Conservation (phyloP, 2,329 filamentous ascomycete species). For the Colletotrichum lini region DNA sequence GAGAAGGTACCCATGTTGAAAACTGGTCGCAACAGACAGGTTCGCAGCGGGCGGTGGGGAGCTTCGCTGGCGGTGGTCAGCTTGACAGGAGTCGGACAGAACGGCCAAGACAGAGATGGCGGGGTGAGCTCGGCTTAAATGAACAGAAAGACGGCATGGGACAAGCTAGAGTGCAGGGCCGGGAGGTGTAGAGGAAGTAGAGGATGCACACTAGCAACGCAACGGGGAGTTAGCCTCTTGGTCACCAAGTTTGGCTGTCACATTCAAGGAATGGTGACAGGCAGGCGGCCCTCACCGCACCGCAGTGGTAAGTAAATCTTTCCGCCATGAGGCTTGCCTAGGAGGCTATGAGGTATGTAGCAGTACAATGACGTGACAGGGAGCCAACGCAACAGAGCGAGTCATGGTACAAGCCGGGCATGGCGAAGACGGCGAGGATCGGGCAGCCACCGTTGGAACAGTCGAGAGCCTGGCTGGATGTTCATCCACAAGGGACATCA, state of each 20-base stretch:
- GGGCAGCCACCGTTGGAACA: constrained; percentile 20
- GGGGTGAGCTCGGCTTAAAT: constrained; percentile 22
- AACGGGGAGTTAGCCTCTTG: background rate
- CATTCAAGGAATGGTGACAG: background rate
- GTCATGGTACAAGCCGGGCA: constrained; percentile 15
- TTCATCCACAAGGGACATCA: background rate
- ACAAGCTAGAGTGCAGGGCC: background rate
- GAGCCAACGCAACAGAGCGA: background rate
- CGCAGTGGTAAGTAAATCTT: background rate
- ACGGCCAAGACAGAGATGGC: background rate
- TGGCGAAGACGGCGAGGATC: constrained; percentile 5
- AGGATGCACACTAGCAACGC: constrained; percentile 7
- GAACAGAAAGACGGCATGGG: background rate
- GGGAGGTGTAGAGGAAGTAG: background rate
- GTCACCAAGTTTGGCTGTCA: background rate
- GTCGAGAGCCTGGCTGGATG: background rate
- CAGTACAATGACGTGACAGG: constrained; percentile 13
- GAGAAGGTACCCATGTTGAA: constrained; percentile 44
- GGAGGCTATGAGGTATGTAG: constrained; percentile 3
- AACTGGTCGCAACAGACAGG: background rate
- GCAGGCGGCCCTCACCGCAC: background rate
- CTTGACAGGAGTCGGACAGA: background rate
- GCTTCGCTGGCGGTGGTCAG: background rate
- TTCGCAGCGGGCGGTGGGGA: background rate
- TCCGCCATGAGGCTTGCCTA: background rate